Evolutionary conservation across 176 grass and related monocot species (phyloP).

Genomic region (Miscanthus lutarioriparius): DNA sequence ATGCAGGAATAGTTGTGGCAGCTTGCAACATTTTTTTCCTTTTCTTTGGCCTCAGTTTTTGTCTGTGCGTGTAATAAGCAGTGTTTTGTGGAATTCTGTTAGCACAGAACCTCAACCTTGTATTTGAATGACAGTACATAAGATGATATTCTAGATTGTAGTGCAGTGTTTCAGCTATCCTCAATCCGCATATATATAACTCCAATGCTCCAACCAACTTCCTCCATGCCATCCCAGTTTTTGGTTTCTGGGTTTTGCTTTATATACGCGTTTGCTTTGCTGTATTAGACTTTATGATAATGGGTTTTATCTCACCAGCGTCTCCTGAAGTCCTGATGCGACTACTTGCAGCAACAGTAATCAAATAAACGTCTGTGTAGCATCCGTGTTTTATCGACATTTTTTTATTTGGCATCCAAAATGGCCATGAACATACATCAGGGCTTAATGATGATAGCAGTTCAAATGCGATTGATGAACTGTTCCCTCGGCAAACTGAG

Average conservation of each 20-base stretch:
- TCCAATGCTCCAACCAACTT: too few relatives aligned
- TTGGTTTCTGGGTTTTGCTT: neutral
- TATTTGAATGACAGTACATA: neutral
- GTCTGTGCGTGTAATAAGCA: conserved; percentile 24
- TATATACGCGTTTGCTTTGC: neutral
- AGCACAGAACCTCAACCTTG: neutral
- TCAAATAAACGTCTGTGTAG: neutral
- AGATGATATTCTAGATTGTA: conserved; percentile 5
- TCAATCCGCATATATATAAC: neutral
- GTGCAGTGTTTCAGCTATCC: neutral
- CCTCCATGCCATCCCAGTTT: neutral
- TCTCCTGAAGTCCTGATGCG: neutral
- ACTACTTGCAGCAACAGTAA: neutral
- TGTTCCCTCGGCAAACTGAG: neutral
- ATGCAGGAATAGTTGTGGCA: conserved; percentile 23
- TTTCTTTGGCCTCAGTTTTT: neutral
- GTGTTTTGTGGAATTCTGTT: neutral
- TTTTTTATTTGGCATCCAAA: neutral
- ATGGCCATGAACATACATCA: neutral
- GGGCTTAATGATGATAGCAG: neutral
- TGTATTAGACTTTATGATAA: neutral
- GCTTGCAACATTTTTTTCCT: too few relatives aligned
- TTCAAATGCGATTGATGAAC: neutral
- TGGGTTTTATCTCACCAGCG: neutral
- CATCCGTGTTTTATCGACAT: neutral